Percentiles rank a stretch among this genome's conserved stretches.
Evolutionary conservation across 257 asterid species (phyloP).

Genomic region (Salvia splendens): DNA sequence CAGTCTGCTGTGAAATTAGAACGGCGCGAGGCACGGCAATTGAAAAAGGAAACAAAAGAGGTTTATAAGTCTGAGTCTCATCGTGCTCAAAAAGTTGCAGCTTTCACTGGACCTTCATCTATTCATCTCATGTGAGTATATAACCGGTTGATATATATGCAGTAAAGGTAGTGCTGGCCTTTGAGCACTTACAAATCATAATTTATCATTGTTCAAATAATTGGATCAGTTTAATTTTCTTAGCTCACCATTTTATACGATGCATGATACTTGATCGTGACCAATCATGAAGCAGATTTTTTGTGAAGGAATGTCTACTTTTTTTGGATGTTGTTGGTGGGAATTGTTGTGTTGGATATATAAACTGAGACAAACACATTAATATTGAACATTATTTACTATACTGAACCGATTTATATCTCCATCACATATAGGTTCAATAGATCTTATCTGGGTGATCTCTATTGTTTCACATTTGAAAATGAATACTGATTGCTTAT

Average conservation of each 20-base stretch:
- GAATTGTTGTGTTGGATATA: background rate
- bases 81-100: conserved; percentile 92
- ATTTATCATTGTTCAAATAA: background rate
- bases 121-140: conserved; percentile 76
- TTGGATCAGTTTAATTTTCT: background rate
- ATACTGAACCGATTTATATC: background rate
- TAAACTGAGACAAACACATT: background rate
- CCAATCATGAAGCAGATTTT: too few species aligned
- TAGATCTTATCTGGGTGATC: background rate
- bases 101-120: conserved; percentile 83
- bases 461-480: background rate
- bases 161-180: background rate
- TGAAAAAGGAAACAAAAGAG: conserved; percentile 75
- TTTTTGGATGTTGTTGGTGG: too few species aligned
- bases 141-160: background rate
- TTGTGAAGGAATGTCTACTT: too few species aligned
- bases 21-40: conserved; percentile 81
- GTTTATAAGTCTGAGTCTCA: conserved; percentile 74
- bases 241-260: background rate
- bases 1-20: conserved; percentile 89
- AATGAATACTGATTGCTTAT: background rate
- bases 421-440: background rate
- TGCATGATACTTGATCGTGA: too few species aligned
- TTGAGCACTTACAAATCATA: background rate
- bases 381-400: background rate